phyloP scores from a whole-genome alignment of 1,139 yeast species.

The Suhomyces taliae region DNA sequence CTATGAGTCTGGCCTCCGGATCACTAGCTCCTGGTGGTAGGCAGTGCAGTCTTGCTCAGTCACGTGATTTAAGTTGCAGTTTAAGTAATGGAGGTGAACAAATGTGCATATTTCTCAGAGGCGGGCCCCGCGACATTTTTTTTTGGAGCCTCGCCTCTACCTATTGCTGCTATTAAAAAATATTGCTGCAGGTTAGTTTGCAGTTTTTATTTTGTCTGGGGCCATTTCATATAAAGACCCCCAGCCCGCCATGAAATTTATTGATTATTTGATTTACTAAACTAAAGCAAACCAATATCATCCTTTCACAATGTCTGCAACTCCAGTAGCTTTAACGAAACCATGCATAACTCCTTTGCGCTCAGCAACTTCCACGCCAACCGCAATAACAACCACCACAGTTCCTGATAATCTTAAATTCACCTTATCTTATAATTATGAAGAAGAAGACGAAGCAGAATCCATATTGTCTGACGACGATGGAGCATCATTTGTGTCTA shows the following conservation, averaged over 20 bases:
- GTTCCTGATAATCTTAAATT: slow-evolving; percentile 6
- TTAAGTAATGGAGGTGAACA: no score
- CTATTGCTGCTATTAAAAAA: not conserved
- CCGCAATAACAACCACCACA: slow-evolving; percentile 5
- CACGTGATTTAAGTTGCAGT: slow-evolving; percentile 1
- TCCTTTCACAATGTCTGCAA: slow-evolving; percentile 1
- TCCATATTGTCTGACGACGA: slow-evolving; percentile 13
- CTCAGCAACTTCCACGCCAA: slow-evolving; percentile 1
- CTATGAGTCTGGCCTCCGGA: no score
- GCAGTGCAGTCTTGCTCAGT: not conserved
- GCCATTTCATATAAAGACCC: not conserved
- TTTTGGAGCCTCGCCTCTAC: not conserved
- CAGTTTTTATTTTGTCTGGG: not conserved
- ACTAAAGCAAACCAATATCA: not conserved
- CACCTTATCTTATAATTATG: slow-evolving; percentile 11
- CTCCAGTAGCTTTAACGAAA: slow-evolving; percentile 6
- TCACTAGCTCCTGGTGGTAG: not conserved
- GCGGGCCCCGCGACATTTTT: slow-evolving; percentile 6
- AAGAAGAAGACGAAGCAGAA: slow-evolving; percentile 9
- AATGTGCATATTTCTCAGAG: not conserved
- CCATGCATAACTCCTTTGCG: not conserved
- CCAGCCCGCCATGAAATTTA: not conserved
- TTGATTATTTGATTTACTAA: not conserved
- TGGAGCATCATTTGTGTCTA: slow-evolving; percentile 11
- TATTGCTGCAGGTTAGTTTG: slow-evolving; percentile 3